Evolutionary conservation across 2,329 filamentous ascomycete genomes (phyloP), one percentile per base, ranked within the genome.

Genomic region (Sporothrix pseudoabietina): DNA sequence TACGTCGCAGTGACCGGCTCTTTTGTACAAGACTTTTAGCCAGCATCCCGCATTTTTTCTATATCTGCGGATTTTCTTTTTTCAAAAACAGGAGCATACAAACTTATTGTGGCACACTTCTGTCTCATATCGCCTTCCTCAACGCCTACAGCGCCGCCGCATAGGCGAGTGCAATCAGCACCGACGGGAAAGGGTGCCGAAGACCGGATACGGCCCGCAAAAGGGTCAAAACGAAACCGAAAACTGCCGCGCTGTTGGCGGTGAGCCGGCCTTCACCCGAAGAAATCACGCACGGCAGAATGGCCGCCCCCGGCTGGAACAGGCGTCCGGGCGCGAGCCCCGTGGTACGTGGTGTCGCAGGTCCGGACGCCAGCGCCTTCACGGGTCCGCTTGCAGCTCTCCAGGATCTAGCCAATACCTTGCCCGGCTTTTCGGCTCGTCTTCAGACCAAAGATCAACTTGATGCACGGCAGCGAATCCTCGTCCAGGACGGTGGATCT

Each of bases 361-460:
- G 14, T n/a, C 22, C 44, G n/a, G 39, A 41, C 14, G 35, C 26
- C 14, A n/a, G 35, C 16, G 10, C 69, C 1, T 74, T 68, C 16
- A 47, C 30, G 14, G 71, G 72, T 35, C 69, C 72, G 9, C 41
- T 77, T 16, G n/a, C 16, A 3, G 75, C 76, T 6, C 73, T 77
- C 19, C 41, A 75, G 16, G 71, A 75, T 30, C 44, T 77, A 8
- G 71, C 72, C 22, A 12, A 49, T 4, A 7, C 66, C n/a, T 22
- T 76, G 10, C 47, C 73, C 12, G 39, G 9, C 4, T 71, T 75
- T 19, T 8, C 35, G 14, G 16, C 22, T 7, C 66, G 70, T 2
- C 78, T 97, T 92, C n/a, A 98, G 84, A 0, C 90, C 90, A n/a
- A 94, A 89, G 80, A 98, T 98, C 2, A 97, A 86, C 79, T 98